A percentile compares a stretch with the other conserved stretches of the same genome.
Evolutionary conservation across 2,329 filamentous ascomycete species (phyloP).

Genomic region (Alternaria gaisen): DNA sequence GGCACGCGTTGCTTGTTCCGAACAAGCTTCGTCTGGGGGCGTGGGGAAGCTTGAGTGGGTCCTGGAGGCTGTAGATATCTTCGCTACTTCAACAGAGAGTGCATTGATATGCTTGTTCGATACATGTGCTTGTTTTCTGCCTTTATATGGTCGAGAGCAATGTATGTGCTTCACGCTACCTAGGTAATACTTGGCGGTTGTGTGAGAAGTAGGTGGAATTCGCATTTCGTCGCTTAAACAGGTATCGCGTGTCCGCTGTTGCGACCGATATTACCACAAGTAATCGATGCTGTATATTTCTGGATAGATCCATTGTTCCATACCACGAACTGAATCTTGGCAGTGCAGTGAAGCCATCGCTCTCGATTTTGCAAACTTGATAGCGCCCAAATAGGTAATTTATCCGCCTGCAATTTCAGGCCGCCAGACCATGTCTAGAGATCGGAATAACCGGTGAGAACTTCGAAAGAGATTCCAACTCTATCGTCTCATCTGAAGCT

Average conservation of each 20-base stretch:
- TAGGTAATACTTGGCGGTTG: background rate
- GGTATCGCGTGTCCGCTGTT: constrained; percentile 3
- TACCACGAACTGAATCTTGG: background rate
- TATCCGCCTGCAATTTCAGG: background rate
- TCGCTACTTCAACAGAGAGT: background rate
- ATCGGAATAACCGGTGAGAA: background rate
- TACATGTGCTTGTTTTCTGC: background rate
- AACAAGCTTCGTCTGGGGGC: constrained; percentile 23
- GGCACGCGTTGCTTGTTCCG: constrained; percentile 26
- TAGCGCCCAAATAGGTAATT: background rate
- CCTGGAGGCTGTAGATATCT: background rate
- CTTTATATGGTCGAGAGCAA: background rate
- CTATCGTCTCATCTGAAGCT: background rate
- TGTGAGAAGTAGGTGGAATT: background rate
- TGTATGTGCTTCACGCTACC: background rate
- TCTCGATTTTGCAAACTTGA: background rate
- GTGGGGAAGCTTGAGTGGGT: constrained; percentile 6
- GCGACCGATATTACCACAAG: background rate
- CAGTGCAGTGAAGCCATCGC: background rate
- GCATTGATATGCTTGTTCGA: background rate
- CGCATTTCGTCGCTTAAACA: constrained; percentile 10
- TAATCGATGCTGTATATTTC: background rate
- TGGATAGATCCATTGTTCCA: background rate
- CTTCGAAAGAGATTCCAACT: background rate
- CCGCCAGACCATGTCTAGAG: background rate